phyloP scores from a whole-genome alignment of 75 land plant species.

The Larix kaempferi region DNA sequence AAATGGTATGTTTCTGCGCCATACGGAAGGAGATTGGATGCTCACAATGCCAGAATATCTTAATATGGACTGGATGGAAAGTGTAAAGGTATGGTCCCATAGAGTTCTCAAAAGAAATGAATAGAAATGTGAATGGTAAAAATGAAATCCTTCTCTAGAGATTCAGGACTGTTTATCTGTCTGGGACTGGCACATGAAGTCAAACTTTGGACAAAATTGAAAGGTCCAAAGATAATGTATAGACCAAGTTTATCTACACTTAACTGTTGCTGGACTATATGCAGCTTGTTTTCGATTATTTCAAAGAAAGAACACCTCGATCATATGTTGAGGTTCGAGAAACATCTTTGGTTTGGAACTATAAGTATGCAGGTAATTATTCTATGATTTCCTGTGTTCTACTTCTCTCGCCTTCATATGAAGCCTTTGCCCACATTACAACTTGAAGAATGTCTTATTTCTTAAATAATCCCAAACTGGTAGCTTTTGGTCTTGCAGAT shows the following conservation, averaged over 20 bases:
- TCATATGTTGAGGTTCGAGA: conserved; percentile 53
- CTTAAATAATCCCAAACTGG: not conserved
- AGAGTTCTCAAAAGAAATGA: not conserved
- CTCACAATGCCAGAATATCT: conserved; percentile 54
- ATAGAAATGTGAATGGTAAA: not conserved
- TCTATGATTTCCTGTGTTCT: not conserved
- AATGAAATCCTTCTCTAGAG: not conserved
- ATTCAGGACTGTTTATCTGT: not conserved
- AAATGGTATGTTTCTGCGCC: conserved; percentile 54
- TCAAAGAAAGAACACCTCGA: conserved; percentile 44
- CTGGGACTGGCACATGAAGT: not conserved
- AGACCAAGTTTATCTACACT: not conserved
- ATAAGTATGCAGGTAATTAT: conserved; percentile 45
- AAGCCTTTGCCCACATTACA: not conserved
- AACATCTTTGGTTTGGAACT: conserved; percentile 51
- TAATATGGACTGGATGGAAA: conserved; percentile 54
- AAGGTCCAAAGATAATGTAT: not conserved
- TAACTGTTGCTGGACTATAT: not conserved
- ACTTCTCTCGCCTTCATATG: not conserved
- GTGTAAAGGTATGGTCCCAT: conserved; percentile 32
- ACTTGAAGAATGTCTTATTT: not conserved
- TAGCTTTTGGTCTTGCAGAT: conserved; percentile 21
- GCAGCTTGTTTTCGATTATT: conserved; percentile 52
- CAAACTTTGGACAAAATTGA: not conserved
- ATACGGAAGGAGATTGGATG: conserved; percentile 43